Evolutionary conservation across 495 filamentous ascomycete species (phyloP), one percentile per base, ranked within the genome.

Genomic region (Penicillium subrubescens): DNA sequence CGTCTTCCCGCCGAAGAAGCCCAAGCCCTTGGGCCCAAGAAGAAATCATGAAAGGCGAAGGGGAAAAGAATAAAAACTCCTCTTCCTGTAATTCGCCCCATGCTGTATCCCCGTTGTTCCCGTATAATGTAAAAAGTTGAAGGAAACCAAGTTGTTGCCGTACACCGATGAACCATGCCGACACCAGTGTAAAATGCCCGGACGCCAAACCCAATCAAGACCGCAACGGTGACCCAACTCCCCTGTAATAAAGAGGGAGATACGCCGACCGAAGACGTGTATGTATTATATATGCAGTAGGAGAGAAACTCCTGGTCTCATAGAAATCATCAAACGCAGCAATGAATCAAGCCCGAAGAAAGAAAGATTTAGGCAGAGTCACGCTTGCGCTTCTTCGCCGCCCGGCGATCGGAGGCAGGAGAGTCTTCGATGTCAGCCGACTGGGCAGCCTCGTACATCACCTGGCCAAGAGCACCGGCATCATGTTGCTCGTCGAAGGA

Each of bases 331-430:
- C 60, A 56, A 66, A 56, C n/a, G 53, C 53, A 34, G 53, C 33
- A 44, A 25, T 23, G n/a, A 41, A 39, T 35, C 53, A 61, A 61
- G 55, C 43, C 57, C 43, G 31, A 33, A 35, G 41, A 23, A 41
- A 31, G 31, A 15, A 41, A n/a, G 5, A n/a, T 43, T 71, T 76
- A 79, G 46, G 69, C 73, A 33, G 78, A 79, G 44, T 84, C 83
- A 61, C 91, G 86, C 87, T 92, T 93, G 77, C 90, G 86, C 87
- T 93, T 94, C 86, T 91, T 92, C 68, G 81, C 74, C 58, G 83
- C 71, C 57, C 79, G 79, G 44, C 79, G 81, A 55, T 87, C 84
- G 7, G 72, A 69, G 19, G 80, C 76, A 29, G 79, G 74, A 21
- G 73, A 66, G 59, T 87, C 74, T 21, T 75, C 82, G 33, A 67